phyloP scores from a whole-genome alignment of 768 basidiomycete species.

The Imleria badia region DNA sequence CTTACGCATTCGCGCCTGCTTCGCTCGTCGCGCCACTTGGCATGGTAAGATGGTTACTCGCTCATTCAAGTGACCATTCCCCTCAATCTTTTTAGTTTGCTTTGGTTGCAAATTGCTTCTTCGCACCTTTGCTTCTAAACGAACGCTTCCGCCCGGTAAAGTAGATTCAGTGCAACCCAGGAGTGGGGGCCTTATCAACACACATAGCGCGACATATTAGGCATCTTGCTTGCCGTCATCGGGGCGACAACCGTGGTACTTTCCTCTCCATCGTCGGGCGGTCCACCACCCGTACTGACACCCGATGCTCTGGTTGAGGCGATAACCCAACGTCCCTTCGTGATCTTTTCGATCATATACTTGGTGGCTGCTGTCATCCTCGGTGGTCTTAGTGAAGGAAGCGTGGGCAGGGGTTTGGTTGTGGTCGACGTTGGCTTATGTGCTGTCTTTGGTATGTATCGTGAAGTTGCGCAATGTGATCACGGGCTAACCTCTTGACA shows the following conservation, averaged over 20 bases:
- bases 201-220: constrained; percentile 69
- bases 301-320: constrained; percentile 67
- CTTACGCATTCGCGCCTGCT: constrained; percentile 87
- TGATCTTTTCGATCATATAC: constrained; percentile 72
- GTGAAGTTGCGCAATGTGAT: not conserved
- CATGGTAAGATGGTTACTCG: constrained; percentile 56
- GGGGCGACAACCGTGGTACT: constrained; percentile 95
- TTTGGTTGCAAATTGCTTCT: constrained; percentile 92
- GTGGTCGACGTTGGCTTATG: constrained; percentile 87
- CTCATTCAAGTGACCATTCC: not conserved
- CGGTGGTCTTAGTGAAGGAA: constrained; percentile 62
- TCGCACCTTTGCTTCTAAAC: constrained; percentile 81
- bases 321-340: constrained; percentile 68
- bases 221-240: constrained; percentile 76
- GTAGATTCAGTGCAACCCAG: constrained; percentile 10
- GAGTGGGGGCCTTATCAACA: constrained; percentile 12
- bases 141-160: constrained; percentile 79
- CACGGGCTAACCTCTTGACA: constrained; percentile 25
- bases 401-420: constrained; percentile 63
- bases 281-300: constrained; percentile 52
- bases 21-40: constrained; percentile 94
- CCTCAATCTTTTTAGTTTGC: constrained; percentile 58
- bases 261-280: constrained; percentile 69
- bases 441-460: constrained; percentile 72
- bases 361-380: constrained; percentile 56